Conservation (phyloP, 73 alveolate genomes). For the Paramecium bursaria region DNA sequence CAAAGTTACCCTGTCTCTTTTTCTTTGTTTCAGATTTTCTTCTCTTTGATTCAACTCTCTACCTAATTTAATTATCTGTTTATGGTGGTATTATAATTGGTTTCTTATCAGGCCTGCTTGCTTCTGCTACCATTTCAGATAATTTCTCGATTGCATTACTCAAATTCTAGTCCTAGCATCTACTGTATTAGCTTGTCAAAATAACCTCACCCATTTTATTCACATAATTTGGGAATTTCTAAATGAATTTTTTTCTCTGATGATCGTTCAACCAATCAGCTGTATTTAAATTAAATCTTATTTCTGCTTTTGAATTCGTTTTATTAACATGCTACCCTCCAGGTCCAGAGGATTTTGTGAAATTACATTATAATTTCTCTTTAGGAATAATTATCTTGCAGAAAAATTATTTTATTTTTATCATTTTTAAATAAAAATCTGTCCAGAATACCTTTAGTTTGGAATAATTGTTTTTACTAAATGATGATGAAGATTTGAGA, state of each 20-base stretch:
- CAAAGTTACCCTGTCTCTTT: too few relatives aligned
- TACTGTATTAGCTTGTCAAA: slow-evolving; percentile 62
- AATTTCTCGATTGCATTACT: slow-evolving; percentile 73
- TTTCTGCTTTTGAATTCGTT: slow-evolving; percentile 73
- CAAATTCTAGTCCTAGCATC: slow-evolving; percentile 65
- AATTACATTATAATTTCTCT: slow-evolving; percentile 63
- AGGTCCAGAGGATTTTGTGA: slow-evolving; percentile 74
- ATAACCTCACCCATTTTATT: slow-evolving; percentile 69
- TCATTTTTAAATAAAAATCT: too few relatives aligned
- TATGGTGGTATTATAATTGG: slow-evolving; percentile 63
- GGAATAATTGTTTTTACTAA: too few relatives aligned
- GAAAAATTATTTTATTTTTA: too few relatives aligned
- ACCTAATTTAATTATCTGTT: slow-evolving; percentile 16
- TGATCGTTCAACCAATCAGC: slow-evolving; percentile 67
- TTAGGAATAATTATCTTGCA: slow-evolving; percentile 42
- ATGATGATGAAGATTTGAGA: too few relatives aligned
- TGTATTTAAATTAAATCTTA: slow-evolving; percentile 67
- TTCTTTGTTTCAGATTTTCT: slow-evolving; percentile 57
- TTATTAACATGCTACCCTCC: slow-evolving; percentile 78
- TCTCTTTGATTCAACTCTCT: slow-evolving; percentile 59
- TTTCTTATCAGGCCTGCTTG: slow-evolving; percentile 66
- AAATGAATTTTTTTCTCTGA: slow-evolving; percentile 56
- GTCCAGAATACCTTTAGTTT: too few relatives aligned
- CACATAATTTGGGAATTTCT: slow-evolving; percentile 41
- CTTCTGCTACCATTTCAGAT: slow-evolving; percentile 54